phyloP scores from a whole-genome alignment of 2,329 filamentous ascomycete species.

The Beauveria rudraprayagi region DNA sequence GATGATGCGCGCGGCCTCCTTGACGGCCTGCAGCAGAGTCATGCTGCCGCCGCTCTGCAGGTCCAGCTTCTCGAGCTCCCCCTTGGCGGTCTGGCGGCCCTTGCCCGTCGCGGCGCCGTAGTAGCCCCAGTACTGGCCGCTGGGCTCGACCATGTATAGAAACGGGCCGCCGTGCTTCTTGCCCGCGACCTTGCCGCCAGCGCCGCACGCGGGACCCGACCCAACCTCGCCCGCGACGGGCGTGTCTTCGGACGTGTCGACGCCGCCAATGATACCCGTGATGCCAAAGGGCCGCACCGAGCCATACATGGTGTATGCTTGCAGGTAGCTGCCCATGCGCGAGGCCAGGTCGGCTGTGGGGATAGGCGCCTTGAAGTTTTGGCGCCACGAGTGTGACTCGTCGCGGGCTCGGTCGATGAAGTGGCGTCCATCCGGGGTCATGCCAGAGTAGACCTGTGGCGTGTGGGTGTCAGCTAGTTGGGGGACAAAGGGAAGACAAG shows the following conservation, averaged over 20 bases:
- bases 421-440: slow-evolving; percentile 90
- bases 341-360: slow-evolving; percentile 79
- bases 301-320: slow-evolving; percentile 95
- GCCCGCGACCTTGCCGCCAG: slow-evolving; percentile 70
- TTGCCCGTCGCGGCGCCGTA: slow-evolving; percentile 97
- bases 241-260: slow-evolving; percentile 80
- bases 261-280: slow-evolving; percentile 87
- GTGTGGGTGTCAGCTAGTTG: not conserved
- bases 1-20: slow-evolving; percentile 94
- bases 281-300: slow-evolving; percentile 95
- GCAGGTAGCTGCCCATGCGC: slow-evolving; percentile 91
- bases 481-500: not conserved
- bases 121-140: slow-evolving; percentile 96
- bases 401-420: slow-evolving; percentile 91
- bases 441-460: slow-evolving; percentile 79
- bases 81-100: slow-evolving; percentile 92
- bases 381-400: slow-evolving; percentile 85
- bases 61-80: slow-evolving; percentile 96
- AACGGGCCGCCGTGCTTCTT: slow-evolving; percentile 80
- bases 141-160: slow-evolving; percentile 98
- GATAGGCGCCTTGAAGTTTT: slow-evolving; percentile 91
- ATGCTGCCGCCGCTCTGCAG: slow-evolving; percentile 68
- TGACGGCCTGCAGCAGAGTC: slow-evolving; percentile 78
- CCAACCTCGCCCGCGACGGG: slow-evolving; percentile 89
- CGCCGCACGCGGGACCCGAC: slow-evolving; percentile 65